A percentile compares a stretch with the other conserved stretches of the same genome.
Conservation (phyloP, 108 stramenopile species). For the Fragilariopsis cylindrus region DNA sequence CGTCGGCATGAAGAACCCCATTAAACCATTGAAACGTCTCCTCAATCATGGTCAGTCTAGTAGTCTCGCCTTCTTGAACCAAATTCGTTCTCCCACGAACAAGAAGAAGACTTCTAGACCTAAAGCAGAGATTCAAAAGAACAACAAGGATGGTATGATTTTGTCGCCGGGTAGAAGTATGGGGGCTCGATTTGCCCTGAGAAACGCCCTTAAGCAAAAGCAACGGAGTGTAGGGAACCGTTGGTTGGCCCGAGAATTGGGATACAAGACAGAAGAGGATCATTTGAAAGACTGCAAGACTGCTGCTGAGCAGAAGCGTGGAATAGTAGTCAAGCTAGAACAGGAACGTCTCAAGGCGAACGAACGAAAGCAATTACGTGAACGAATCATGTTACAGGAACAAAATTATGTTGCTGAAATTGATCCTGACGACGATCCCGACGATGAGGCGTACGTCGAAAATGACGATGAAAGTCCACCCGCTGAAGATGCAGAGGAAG, state of each 20-base stretch:
- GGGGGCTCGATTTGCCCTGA: constrained; percentile 44
- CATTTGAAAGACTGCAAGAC: constrained; percentile 78
- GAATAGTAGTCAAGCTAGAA: constrained; percentile 50
- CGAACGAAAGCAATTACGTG: constrained; percentile 42
- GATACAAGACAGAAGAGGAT: constrained; percentile 80
- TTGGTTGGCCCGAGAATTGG: constrained; percentile 89
- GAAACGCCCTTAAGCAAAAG: constrained; percentile 54
- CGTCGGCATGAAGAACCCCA: constrained; percentile 17
- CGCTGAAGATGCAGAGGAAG: constrained; percentile 40
- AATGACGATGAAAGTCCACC: constrained; percentile 8
- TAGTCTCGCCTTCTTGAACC: constrained; percentile 25
- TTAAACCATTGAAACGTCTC: constrained; percentile 30
- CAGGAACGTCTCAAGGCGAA: constrained; percentile 50
- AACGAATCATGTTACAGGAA: constrained; percentile 33
- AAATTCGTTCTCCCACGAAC: constrained; percentile 13
- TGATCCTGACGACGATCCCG: constrained; percentile 34
- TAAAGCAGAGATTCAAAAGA: background rate
- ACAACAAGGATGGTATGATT: background rate
- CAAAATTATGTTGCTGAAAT: constrained; percentile 30
- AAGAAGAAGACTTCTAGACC: background rate
- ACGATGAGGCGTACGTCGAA: background rate
- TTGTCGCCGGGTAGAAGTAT: constrained; percentile 26
- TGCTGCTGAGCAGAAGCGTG: constrained; percentile 65
- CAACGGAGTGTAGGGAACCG: constrained; percentile 66
- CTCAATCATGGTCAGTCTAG: constrained; percentile 21